Evolutionary conservation across 306 rosid genomes (phyloP).

Genomic region (Morella rubra): DNA sequence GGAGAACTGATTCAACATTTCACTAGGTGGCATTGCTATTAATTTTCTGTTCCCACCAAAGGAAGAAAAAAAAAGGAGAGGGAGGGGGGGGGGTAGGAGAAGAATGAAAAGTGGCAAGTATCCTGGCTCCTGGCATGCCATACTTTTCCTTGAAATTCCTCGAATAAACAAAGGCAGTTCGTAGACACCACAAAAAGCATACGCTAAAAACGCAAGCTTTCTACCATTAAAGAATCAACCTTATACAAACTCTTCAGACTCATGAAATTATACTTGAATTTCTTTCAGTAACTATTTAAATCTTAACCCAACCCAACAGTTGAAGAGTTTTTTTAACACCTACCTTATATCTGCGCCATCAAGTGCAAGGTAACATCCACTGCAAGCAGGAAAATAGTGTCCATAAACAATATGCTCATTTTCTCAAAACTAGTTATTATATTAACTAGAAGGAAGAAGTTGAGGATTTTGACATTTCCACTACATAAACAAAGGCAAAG

Average conservation of each 20-base stretch:
- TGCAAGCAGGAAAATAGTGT: constrained; percentile 35
- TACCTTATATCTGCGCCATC: constrained; percentile 94
- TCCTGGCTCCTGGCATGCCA: not conserved
- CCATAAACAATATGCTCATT: not conserved
- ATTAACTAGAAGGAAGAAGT: not conserved
- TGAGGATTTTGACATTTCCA: not conserved
- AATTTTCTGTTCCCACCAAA: not conserved
- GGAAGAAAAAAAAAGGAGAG: not conserved
- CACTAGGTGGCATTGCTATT: not conserved
- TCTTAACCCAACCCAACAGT: not conserved
- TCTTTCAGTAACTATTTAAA: not conserved
- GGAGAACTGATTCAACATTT: not conserved
- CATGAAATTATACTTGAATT: not conserved
- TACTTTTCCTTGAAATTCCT: not conserved
- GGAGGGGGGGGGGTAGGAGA: not conserved
- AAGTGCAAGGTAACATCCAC: constrained; percentile 92
- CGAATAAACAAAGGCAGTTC: not conserved
- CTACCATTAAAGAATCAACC: not conserved
- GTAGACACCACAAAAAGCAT: not conserved
- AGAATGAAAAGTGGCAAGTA: not conserved
- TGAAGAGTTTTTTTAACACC: constrained; percentile 22
- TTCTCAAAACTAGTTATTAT: not conserved
- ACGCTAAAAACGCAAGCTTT: not conserved
- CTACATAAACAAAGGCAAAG: not conserved
- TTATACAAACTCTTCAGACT: not conserved